Evolutionary conservation across 176 grass and related monocot species (phyloP).

Genomic region (Thinopyrum elongatum): DNA sequence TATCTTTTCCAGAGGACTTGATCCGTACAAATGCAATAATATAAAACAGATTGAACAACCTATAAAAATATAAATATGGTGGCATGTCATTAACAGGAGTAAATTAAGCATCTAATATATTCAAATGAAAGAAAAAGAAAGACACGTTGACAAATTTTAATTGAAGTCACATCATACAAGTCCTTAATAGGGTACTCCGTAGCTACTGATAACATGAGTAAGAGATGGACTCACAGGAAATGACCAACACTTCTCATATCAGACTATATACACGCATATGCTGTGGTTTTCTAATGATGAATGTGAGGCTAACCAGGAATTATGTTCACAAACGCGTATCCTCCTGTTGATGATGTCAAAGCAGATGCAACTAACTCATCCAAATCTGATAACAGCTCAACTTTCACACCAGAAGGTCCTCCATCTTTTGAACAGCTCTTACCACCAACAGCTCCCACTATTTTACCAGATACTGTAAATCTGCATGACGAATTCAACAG

Average conservation of each 20-base stretch:
- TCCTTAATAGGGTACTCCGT: neutral
- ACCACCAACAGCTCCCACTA: constrained; percentile 67
- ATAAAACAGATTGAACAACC: neutral
- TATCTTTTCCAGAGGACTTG: neutral
- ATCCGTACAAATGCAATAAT: neutral
- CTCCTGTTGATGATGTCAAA: constrained; percentile 62
- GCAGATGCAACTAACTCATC: constrained; percentile 75
- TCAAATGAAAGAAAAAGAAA: constrained; percentile 7
- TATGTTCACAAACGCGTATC: constrained; percentile 84
- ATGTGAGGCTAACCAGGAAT: constrained; percentile 72
- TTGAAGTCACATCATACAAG: neutral
- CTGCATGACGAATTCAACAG: constrained; percentile 36
- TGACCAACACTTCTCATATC: neutral
- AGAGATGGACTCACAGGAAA: neutral
- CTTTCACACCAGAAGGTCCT: constrained; percentile 92
- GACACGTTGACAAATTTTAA: neutral
- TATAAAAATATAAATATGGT: neutral
- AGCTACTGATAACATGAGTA: neutral
- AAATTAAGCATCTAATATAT: constrained; percentile 9
- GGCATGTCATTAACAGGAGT: neutral
- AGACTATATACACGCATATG: neutral
- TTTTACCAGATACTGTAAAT: constrained; percentile 80
- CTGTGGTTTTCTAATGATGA: constrained; percentile 12
- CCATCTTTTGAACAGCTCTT: constrained; percentile 67
- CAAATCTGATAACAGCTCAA: constrained; percentile 57